These are phyloP conservation scores for Coleophoma eucalyptorum DNA, from an alignment of 2,329 filamentous ascomycete genomes.

Conservation along the genomic window DNA sequence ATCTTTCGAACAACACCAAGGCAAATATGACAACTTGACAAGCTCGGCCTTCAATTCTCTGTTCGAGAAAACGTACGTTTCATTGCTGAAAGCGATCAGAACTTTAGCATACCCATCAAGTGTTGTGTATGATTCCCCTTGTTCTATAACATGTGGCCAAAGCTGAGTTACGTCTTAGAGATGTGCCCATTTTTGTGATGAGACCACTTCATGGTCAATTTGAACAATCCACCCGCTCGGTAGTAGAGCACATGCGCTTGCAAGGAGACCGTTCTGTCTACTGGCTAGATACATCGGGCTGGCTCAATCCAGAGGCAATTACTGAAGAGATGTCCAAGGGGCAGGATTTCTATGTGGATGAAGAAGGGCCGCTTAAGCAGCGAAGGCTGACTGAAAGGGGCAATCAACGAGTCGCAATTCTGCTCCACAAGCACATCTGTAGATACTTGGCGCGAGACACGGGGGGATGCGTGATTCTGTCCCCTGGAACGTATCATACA, in stretches of 20 bases:
- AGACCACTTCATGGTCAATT: slow-evolving; percentile 29
- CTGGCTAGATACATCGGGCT: slow-evolving; percentile 35
- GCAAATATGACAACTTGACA: slow-evolving; percentile 25
- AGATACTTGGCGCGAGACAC: slow-evolving; percentile 27
- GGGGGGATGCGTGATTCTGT: slow-evolving; percentile 29
- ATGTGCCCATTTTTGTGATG: slow-evolving; percentile 32
- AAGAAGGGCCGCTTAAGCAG: slow-evolving; percentile 16
- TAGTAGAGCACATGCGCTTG: slow-evolving; percentile 26
- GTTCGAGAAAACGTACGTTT: slow-evolving; percentile 31
- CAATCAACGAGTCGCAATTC: slow-evolving; percentile 30
- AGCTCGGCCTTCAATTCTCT: slow-evolving; percentile 21
- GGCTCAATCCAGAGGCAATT: slow-evolving; percentile 26
- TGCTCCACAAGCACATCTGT: slow-evolving; percentile 32
- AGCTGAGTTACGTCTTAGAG: slow-evolving; percentile 17
- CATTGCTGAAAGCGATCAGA: slow-evolving; percentile 30
- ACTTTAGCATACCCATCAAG: slow-evolving; percentile 18
- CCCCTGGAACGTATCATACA: slow-evolving; percentile 22
- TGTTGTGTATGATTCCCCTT: slow-evolving; percentile 5
- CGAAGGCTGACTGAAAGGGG: slow-evolving; percentile 28
- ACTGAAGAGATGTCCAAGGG: slow-evolving; percentile 15
- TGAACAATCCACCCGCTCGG: slow-evolving; percentile 27
- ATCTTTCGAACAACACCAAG: slow-evolving; percentile 23
- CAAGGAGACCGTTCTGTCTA: slow-evolving; percentile 31
- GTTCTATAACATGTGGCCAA: slow-evolving; percentile 7
- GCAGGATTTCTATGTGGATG: slow-evolving; percentile 27